Evolutionary conservation across 2,329 filamentous ascomycete species (phyloP), one percentile per base, ranked within the genome.

Genomic region (Xylaria sp.): DNA sequence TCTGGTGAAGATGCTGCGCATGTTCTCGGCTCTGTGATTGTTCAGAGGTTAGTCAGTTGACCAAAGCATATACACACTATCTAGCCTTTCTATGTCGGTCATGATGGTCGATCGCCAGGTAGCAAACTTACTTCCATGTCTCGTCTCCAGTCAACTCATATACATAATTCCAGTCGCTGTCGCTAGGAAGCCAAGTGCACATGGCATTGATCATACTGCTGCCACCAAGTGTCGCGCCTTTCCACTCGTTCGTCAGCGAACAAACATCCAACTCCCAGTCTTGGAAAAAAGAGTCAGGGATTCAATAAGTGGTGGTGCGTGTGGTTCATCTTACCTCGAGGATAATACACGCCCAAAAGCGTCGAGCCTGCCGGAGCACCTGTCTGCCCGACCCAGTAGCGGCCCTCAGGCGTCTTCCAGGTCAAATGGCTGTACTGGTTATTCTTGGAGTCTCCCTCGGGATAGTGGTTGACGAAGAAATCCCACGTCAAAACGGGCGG

Each of bases 391-490:
- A 70, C 68, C 68, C 68, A 70, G 51, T 70, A 70, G 25, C 68
- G 68, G 28, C 68, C 68, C 44, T 70, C 59, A 1, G 68, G 68
- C 13, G 68, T 70, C 64, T 61, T 67, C 71, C 71, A 76, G 18
- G 72, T 73, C 56, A 74, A 50, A 48, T 69, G 72, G 58, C 69
- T 69, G 56, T 73, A 69, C 56, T 73, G 81, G 13, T 79, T 75
- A 74, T 85, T 87, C 15, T 82, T 81, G 62, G 84, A 82, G 75
- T 88, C 87, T 66, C 86, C 81, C 6, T 80, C 78, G 1, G 69
- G 62, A 73, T 86, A 87, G 75, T 88, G 86, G 62, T 82, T 81
- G 68, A 88, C 84, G 70, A 84, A 88, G 77, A 85, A 87, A 78
- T 87, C 84, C 86, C 86, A 88, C 62, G 80, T 78, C 73, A 84